Percentiles rank a stretch among this genome's conserved stretches.
Conservation (phyloP, 371 early-diverging fungal genomes). For the Mucor indicus region DNA sequence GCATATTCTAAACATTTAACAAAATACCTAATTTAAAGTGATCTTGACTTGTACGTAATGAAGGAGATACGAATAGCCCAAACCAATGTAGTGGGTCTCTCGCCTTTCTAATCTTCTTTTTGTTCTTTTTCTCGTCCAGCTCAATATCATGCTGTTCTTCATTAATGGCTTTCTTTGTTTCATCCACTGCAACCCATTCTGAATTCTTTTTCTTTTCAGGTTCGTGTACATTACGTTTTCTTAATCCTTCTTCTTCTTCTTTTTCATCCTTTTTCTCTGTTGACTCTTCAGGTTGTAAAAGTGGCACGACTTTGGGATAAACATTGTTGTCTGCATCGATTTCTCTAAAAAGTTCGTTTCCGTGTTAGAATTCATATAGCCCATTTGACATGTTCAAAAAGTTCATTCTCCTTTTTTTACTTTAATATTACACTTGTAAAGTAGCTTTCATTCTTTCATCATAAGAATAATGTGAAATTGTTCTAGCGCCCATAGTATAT, state of each 20-base stretch:
- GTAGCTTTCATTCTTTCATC: constrained; percentile 55
- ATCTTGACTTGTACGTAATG: constrained; percentile 50
- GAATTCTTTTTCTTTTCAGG: constrained; percentile 9
- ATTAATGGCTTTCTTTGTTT: not conserved
- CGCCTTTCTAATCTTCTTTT: constrained; percentile 16
- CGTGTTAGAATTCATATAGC: not conserved
- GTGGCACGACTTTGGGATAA: not conserved
- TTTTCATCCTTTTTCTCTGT: constrained; percentile 6
- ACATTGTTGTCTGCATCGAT: constrained; percentile 5
- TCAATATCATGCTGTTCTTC: constrained; percentile 11
- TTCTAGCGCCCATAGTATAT: constrained; percentile 53
- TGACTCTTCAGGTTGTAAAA: not conserved
- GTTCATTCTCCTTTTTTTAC: not conserved
- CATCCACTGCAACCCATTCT: constrained; percentile 4
- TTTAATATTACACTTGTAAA: constrained; percentile 32
- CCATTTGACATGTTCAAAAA: not conserved
- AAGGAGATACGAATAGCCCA: constrained; percentile 60
- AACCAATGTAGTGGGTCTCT: constrained; percentile 64
- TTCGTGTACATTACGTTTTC: constrained; percentile 14
- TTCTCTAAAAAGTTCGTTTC: constrained; percentile 1
- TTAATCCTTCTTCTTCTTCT: constrained; percentile 3
- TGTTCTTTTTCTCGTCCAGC: constrained; percentile 20
- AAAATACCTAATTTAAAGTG: constrained; percentile 43
- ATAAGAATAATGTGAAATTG: constrained; percentile 42
- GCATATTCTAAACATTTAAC: not conserved